These are phyloP conservation scores for Magnolia officinalis DNA, from an alignment of 164 flowering plant species.

Conservation along the genomic window DNA sequence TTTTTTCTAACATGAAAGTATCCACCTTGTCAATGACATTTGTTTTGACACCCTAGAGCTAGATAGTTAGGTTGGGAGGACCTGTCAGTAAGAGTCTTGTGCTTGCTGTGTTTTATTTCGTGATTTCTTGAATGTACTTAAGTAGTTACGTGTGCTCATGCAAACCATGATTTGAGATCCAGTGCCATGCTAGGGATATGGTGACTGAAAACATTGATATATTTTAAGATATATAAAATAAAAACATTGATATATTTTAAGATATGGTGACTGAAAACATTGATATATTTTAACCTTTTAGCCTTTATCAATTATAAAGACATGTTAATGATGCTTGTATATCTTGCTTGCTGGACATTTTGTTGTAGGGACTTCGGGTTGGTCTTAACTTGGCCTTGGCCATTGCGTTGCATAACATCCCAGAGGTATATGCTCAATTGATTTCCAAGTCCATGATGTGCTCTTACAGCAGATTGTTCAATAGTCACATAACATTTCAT, in stretches of 20 bases:
- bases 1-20: too few relatives aligned
- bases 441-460: neutral
- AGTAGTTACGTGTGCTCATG: neutral
- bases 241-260: too few relatives aligned
- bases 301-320: neutral
- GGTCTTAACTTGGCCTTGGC: conserved; percentile 93
- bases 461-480: neutral
- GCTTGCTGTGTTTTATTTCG: too few relatives aligned
- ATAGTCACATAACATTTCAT: neutral
- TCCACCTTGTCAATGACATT: too few relatives aligned
- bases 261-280: neutral
- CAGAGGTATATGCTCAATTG: conserved; percentile 57
- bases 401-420: conserved; percentile 91
- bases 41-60: too few relatives aligned
- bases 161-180: neutral
- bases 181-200: neutral
- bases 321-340: neutral
- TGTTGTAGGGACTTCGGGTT: conserved; percentile 79
- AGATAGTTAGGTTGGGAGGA: too few relatives aligned
- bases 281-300: conserved; percentile 3
- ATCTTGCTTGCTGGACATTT: conserved; percentile 5
- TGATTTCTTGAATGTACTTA: neutral
- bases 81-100: too few relatives aligned
- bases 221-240: neutral
- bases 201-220: neutral